Base-by-base conservation (phyloP, 2,329 filamentous ascomycete genomes). In the Rhexocercosporidium sp. region DNA sequence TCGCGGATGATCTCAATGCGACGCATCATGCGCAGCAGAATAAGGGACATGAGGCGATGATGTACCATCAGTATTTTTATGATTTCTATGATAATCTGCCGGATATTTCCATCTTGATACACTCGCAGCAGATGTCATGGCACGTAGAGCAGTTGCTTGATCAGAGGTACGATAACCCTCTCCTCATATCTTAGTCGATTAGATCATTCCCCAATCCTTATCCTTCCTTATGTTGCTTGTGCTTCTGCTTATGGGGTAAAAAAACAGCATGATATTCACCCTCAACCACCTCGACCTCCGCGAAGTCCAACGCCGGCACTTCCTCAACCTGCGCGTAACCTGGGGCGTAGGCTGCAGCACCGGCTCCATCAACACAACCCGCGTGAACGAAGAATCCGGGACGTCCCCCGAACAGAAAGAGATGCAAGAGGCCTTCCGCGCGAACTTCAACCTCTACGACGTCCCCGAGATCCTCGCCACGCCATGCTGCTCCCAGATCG, bases 401-500 rank as follows among this genome's bases (percentile, higher is more conserved):
- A 51, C 20, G 8, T 20, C 54, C 12, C 69, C 67, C 9, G 67
- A 72, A 54, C 64, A 71, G 47, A 69, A 69, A 46, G 67, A 69
- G 46, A 70, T 72, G 69, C 67, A 69, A 47, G 69, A 71, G 54
- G 67, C 70, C 1, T 73, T 73, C 53, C 69, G 69, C 2, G 67
- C 70, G 1, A 70, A 71, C 34, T 72, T 73, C 57, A 69, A 72
- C 41, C 44, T 70, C 62, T 72, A 72, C 62, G 65, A 71, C n/a
- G 65, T 86, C 7, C 85, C 86, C 0, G 76, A 80, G 1, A 74
- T 81, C 29, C 81, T 89, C 8, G 86, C 82, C 5, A 83, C 84
- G 1, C 82, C 86, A 12, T 90, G 88, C 76, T 90, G 88, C 75
- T 86, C 88, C 44, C 88, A 91, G 76, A 90, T 90, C 70, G 88